A percentile compares a stretch with the other conserved stretches of the same genome.
phyloP scores from a whole-genome alignment of 176 grass and related monocot genomes.

The Raddia distichophylla region DNA sequence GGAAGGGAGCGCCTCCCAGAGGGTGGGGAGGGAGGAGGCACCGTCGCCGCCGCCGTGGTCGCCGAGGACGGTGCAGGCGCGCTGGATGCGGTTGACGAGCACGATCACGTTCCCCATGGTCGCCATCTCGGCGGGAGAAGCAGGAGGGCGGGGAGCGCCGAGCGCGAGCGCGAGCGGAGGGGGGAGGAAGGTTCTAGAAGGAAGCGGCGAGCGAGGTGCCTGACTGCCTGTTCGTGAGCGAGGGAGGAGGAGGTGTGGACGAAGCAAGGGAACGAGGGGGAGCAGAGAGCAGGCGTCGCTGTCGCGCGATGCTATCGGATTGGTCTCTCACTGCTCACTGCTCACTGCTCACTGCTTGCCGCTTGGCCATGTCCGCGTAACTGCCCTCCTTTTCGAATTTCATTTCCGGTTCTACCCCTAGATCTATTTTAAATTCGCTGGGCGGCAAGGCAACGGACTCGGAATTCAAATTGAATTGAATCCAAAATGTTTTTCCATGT shows the following conservation, averaged over 20 bases:
- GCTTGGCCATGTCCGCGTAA: neutral
- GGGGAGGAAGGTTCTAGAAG: slow-evolving; percentile 46
- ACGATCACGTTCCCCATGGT: slow-evolving; percentile 91
- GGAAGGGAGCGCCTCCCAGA: slow-evolving; percentile 93
- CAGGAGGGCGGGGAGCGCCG: neutral
- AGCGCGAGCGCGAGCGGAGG: neutral
- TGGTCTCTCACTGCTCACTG: neutral
- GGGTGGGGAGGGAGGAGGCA: slow-evolving; percentile 62
- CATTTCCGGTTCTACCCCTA: slow-evolving; percentile 41
- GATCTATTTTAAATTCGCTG: slow-evolving; percentile 11
- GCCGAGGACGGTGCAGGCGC: slow-evolving; percentile 90
- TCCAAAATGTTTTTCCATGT: too few species aligned
- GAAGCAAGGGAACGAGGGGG: neutral
- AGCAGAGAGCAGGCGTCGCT: slow-evolving; percentile 35
- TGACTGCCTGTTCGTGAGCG: neutral
- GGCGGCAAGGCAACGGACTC: neutral
- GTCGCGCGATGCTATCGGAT: neutral
- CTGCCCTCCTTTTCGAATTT: neutral
- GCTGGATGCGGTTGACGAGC: slow-evolving; percentile 95
- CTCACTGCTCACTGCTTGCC: too few species aligned
- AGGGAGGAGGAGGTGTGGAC: neutral
- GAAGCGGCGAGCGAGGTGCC: neutral
- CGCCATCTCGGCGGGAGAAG: slow-evolving; percentile 50
- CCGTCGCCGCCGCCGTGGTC: slow-evolving; percentile 75
- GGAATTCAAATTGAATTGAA: too few species aligned